These are phyloP conservation scores for Leishmania aethiopica DNA, from an alignment of 208 protist species.

Conservation along the genomic window DNA sequence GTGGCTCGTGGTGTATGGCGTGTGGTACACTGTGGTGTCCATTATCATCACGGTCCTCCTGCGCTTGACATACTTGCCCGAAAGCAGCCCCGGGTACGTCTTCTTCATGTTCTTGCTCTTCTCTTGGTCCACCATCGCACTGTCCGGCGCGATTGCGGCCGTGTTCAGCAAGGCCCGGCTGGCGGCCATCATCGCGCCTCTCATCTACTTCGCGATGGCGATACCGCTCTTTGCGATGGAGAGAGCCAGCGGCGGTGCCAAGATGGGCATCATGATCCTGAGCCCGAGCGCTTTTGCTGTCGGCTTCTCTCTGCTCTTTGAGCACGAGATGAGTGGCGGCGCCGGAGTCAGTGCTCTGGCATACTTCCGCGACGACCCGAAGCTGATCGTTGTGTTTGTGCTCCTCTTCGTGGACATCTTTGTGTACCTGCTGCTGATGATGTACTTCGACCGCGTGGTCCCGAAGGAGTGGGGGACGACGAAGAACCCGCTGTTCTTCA, in stretches of 20 bases:
- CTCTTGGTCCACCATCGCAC: conserved; percentile 38
- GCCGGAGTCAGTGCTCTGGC: conserved; percentile 22
- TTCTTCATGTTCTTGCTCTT: conserved; percentile 65
- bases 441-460: conserved; percentile 78
- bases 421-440: conserved; percentile 59
- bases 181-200: conserved; percentile 59
- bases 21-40: conserved; percentile 42
- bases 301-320: conserved; percentile 55
- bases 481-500: conserved; percentile 68
- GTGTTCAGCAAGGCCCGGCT: conserved; percentile 78
- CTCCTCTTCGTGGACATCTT: conserved; percentile 49
- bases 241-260: conserved; percentile 20
- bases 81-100: conserved; percentile 31
- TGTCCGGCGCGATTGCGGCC: conserved; percentile 44
- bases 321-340: conserved; percentile 48
- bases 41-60: conserved; percentile 61
- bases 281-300: conserved; percentile 43
- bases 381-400: conserved; percentile 43
- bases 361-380: conserved; percentile 45
- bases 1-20: conserved; percentile 52
- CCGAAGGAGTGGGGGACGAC: conserved; percentile 65
- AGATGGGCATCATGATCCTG: conserved; percentile 33
- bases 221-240: conserved; percentile 40
- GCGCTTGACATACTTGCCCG: conserved; percentile 42
- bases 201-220: conserved; percentile 72